Evolutionary conservation across 2,329 filamentous ascomycete genomes (phyloP).

Genomic region (Trichoderma simmonsii): DNA sequence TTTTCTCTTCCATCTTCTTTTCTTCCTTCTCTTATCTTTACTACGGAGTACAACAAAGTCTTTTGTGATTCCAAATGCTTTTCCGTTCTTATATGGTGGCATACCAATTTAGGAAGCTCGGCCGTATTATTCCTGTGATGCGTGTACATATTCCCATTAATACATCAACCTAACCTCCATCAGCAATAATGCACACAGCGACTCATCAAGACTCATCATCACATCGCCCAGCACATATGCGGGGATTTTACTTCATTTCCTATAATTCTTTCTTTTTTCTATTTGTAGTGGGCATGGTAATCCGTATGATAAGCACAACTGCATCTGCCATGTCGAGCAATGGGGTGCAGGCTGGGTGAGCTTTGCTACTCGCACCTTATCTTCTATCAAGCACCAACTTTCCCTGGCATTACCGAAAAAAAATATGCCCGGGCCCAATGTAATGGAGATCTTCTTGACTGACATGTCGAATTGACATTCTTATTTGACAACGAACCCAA

Average conservation of each 20-base stretch:
- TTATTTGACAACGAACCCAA: background rate
- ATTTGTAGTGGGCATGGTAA: too few relatives aligned
- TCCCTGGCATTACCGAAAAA: background rate
- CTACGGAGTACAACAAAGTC: background rate
- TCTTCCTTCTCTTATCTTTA: background rate
- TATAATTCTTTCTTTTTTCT: background rate
- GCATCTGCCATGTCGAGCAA: background rate
- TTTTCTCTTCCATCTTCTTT: background rate
- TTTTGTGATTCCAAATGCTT: background rate
- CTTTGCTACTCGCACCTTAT: background rate
- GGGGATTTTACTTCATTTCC: too few relatives aligned
- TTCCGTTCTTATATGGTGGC: background rate
- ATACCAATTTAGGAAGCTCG: background rate
- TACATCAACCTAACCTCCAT: background rate
- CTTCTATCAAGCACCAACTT: background rate
- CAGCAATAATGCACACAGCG: background rate
- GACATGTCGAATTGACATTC: background rate
- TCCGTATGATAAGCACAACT: background rate
- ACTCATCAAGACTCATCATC: background rate
- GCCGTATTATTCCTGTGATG: background rate
- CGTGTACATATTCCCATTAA: background rate
- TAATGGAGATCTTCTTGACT: background rate
- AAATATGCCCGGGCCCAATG: background rate
- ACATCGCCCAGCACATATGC: background rate
- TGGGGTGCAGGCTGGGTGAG: background rate